Base-by-base conservation (phyloP, 805 yeast species). In the Scheffersomyces stipitis region DNA sequence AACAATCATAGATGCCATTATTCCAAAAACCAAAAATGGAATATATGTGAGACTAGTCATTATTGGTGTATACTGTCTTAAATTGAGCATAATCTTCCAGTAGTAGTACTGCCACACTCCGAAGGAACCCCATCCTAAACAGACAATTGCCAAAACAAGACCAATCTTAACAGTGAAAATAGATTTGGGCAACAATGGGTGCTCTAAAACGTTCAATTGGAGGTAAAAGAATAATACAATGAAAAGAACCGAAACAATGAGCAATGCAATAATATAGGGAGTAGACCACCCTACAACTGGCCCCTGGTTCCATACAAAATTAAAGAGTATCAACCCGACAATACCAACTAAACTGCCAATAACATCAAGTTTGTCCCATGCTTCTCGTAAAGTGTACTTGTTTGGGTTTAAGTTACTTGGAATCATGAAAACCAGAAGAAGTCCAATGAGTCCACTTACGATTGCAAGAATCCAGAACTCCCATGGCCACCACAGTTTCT, bases 41-140 rank as follows among this genome's bases (percentile, higher is more conserved):
- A 48, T 60, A 61, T 48, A 82, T 30, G 41, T 80, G 64, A 34
- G 69, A 36, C 48, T 54, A 1, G 56, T 58, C 16, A 34, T 31
- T 13, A 65, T 60, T 2, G 71, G 56, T 15, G 65, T 48, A 40
- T 75, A 71, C 7, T 65, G 52, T n/a, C 82, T 67, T 18, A 83
- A 50, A 36, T 77, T 74, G 36, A 75, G 48, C 20, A 74, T 48
- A 32, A 78, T 70, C 18, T 71, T 66, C 70, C 76, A 79, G 41
- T 73, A 74, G 57, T 81, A 84, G 50, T 67, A 83, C n/a, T 80
- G 65, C 80, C 85, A 83, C 18, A 83, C 67, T 2, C 91, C 89
- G 61, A 84, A 85, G 14, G 85, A 73, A 1, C 86, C 82, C 93
- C 93, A 85, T 0, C 91, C 91, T 4, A 78, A 60, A 3, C 76